Evolutionary conservation across 208 protist species (phyloP), one percentile per base, ranked within the genome.

Genomic region (Plasmodiophora brassicae): DNA sequence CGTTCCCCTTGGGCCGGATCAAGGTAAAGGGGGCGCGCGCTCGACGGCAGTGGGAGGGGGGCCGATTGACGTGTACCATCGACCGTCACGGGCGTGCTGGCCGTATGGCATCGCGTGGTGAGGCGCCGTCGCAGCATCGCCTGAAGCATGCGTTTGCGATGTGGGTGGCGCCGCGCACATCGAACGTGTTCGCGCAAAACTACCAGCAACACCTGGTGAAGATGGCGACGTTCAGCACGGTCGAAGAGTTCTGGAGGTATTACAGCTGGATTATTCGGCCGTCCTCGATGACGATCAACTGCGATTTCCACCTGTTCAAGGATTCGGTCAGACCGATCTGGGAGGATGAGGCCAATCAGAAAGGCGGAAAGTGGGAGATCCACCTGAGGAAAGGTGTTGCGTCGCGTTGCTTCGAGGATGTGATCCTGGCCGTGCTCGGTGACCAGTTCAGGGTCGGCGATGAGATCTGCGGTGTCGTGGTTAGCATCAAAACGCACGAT

Each of bases 381-480:
- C 65, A 78, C 41, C 65, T 78, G 14, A 78, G n/a, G 65, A 78
- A 78, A 78, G 65, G 65, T 14, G n/a, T 78, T 38, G 5, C 65
- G 41, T 78, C 65, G 5, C 5, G 65, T 8, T 78, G 65, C 65
- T 78, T 78, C n/a, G 65, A 78, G n/a, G 65, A 78, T 32, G 65
- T 78, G 10, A 78, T 78, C 5, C n/a, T 78, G 65, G 65, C 65
- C 5, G 65, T 78, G 32, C n/a, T 78, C 32, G 65, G 65, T 5
- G 65, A 78, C 65, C 65, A 78, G n/a, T 78, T 78, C 65, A 5
- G 65, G n/a, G 65, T 78, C n/a, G 65, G 65, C n/a, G 65, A 78
- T 32, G 65, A 78, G 65, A 78, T 78, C 41, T 78, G 65, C n/a
- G 65, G 65, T 38, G 65, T 78, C 14, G 65, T 78, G 5, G 65